A percentile compares a stretch with the other conserved stretches of the same genome.
Conservation (phyloP, 1,284 basidiomycete genomes). For the Tilletia indica region DNA sequence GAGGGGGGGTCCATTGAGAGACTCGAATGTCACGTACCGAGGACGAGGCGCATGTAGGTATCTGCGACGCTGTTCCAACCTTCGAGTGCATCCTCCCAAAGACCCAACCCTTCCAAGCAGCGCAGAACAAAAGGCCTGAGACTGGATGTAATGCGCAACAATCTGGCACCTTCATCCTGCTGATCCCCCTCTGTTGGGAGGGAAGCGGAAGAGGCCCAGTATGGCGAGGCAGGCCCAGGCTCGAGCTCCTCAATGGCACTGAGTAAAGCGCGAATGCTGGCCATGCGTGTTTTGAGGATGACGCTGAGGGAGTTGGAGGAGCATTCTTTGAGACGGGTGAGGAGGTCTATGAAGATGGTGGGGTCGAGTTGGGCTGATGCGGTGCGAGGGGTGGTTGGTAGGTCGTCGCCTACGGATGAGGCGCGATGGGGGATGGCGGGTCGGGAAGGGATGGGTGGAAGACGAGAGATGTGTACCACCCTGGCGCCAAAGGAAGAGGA, state of each 20-base stretch:
- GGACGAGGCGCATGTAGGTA: conserved; percentile 9
- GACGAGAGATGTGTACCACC: not conserved
- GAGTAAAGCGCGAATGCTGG: conserved; percentile 57
- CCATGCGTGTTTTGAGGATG: conserved; percentile 63
- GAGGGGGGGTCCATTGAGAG: not conserved
- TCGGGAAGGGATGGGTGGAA: not conserved
- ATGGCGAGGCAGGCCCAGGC: conserved; percentile 4
- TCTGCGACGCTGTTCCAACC: conserved; percentile 15
- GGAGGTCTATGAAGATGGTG: conserved; percentile 81
- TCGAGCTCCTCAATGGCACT: not conserved
- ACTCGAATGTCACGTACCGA: not conserved
- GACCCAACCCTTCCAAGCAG: conserved; percentile 9
- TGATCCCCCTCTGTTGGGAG: not conserved
- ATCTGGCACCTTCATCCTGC: not conserved
- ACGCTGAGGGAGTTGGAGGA: conserved; percentile 77
- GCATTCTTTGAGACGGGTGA: conserved; percentile 85
- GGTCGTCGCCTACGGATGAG: not conserved
- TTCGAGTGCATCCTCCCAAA: conserved; percentile 17
- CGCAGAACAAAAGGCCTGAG: conserved; percentile 12
- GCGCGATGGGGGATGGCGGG: not conserved
- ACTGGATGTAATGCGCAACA: conserved; percentile 8
- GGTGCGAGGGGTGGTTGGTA: not conserved
- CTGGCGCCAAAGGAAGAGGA: not conserved
- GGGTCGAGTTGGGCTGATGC: conserved; percentile 62
- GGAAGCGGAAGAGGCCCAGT: not conserved